phyloP scores from a whole-genome alignment of 2,329 filamentous ascomycete species.

The Fusarium tjaetaba region DNA sequence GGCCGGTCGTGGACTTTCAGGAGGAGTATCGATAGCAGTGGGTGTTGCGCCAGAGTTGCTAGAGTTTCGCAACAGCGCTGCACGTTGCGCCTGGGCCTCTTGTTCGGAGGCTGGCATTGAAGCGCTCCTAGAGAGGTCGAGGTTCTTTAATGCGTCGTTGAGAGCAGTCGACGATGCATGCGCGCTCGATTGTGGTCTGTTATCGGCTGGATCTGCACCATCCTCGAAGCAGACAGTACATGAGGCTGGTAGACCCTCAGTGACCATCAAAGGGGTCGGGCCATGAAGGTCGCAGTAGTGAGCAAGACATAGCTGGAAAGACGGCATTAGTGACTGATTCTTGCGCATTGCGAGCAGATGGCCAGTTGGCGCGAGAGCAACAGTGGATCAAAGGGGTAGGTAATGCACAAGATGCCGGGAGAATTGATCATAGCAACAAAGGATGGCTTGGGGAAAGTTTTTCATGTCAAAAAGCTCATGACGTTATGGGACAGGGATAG shows the following conservation, averaged over 20 bases:
- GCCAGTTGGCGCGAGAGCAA: conserved; percentile 9
- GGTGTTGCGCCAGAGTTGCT: conserved; percentile 49
- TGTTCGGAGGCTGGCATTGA: conserved; percentile 57
- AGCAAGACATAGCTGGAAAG: conserved; percentile 71
- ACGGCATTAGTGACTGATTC: conserved; percentile 46
- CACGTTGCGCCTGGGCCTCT: conserved; percentile 55
- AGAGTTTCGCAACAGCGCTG: conserved; percentile 55
- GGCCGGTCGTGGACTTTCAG: conserved; percentile 63
- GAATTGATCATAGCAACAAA: conserved; percentile 27
- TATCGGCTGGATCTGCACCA: conserved; percentile 40
- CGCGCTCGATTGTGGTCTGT: conserved; percentile 54
- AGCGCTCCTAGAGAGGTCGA: conserved; percentile 58
- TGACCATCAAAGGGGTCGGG: conserved; percentile 75
- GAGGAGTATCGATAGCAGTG: conserved; percentile 65
- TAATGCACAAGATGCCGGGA: conserved; percentile 6
- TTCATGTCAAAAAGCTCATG: conserved; percentile 37
- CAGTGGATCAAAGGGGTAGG: neutral
- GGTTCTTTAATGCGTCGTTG: conserved; percentile 58
- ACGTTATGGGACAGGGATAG: conserved; percentile 38
- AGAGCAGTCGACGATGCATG: conserved; percentile 52
- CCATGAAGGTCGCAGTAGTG: conserved; percentile 78
- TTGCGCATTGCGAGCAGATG: conserved; percentile 42
- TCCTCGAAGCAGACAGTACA: conserved; percentile 68
- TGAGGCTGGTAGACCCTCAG: conserved; percentile 70
- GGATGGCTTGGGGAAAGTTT: conserved; percentile 22